Evolutionary conservation across 2,329 filamentous ascomycete genomes (phyloP).

Genomic region (Penicillium sp.): DNA sequence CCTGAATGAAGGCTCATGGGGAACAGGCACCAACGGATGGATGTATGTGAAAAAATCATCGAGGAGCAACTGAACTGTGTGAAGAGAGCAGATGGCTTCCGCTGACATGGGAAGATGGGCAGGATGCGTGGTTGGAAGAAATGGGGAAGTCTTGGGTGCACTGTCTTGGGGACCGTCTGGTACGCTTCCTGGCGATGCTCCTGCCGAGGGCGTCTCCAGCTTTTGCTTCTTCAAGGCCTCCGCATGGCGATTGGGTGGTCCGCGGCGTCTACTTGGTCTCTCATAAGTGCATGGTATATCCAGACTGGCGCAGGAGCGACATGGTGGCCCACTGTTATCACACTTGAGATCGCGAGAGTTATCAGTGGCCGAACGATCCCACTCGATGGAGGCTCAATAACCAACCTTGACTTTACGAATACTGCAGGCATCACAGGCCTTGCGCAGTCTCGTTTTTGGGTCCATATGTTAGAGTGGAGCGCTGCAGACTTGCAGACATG

Average conservation of each 20-base stretch:
- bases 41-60: slow-evolving; percentile 47
- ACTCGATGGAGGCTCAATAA: slow-evolving; percentile 2
- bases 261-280: slow-evolving; percentile 56
- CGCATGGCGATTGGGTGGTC: slow-evolving; percentile 61
- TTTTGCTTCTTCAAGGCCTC: slow-evolving; percentile 60
- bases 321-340: slow-evolving; percentile 61
- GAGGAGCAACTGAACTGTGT: slow-evolving; percentile 36
- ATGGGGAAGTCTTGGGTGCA: slow-evolving; percentile 22
- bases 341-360: slow-evolving; percentile 42
- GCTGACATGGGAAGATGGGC: slow-evolving; percentile 44
- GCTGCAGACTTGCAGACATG: slow-evolving; percentile 13
- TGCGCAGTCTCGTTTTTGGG: slow-evolving; percentile 40
- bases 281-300: slow-evolving; percentile 64
- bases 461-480: slow-evolving; percentile 27
- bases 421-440: slow-evolving; percentile 50
- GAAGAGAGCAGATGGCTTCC: slow-evolving; percentile 41
- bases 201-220: slow-evolving; percentile 33
- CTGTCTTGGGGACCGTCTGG: slow-evolving; percentile 39
- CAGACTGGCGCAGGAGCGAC: slow-evolving; percentile 57
- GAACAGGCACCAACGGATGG: slow-evolving; percentile 42
- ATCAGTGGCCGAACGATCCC: slow-evolving; percentile 3
- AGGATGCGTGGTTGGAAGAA: slow-evolving; percentile 23
- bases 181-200: slow-evolving; percentile 33
- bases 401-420: slow-evolving; percentile 49
- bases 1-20: slow-evolving; percentile 44